Conservation (phyloP, 2,329 filamentous ascomycete genomes). For the Penicillium crustosum region DNA sequence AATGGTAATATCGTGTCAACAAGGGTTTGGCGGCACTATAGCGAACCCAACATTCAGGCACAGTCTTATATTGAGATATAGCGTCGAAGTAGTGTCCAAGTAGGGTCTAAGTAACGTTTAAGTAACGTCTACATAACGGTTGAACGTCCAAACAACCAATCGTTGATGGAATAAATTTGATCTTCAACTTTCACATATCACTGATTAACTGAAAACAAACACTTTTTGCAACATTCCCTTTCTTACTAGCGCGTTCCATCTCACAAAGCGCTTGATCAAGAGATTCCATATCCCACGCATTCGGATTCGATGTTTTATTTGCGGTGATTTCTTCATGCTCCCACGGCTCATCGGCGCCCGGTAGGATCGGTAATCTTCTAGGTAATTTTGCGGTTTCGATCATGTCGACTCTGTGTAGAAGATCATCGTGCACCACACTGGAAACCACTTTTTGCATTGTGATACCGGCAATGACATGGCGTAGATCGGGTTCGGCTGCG, state of each 20-base stretch:
- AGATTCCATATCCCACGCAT: constrained; percentile 16
- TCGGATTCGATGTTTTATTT: not conserved
- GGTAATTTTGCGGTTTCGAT: constrained; percentile 10
- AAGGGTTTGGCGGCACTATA: not conserved
- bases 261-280: constrained; percentile 19
- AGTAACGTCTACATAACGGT: too few relatives aligned
- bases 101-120: too few relatives aligned
- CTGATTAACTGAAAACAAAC: constrained; percentile 24
- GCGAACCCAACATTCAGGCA: not conserved
- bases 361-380: constrained; percentile 9
- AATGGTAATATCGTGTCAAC: not conserved
- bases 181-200: constrained; percentile 12
- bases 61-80: not conserved
- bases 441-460: constrained; percentile 20
- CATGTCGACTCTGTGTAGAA: constrained; percentile 15
- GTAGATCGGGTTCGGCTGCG: constrained; percentile 21
- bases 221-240: constrained; percentile 14
- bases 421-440: constrained; percentile 15
- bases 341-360: constrained; percentile 14
- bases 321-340: constrained; percentile 7
- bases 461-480: constrained; percentile 22
- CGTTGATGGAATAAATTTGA: not conserved
- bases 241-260: constrained; percentile 16
- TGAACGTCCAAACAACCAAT: not conserved
- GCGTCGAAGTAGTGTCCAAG: not conserved